Evolutionary conservation across 805 yeast genomes (phyloP), one percentile per base, ranked within the genome.

Genomic region (Teunomyces panamensis): DNA sequence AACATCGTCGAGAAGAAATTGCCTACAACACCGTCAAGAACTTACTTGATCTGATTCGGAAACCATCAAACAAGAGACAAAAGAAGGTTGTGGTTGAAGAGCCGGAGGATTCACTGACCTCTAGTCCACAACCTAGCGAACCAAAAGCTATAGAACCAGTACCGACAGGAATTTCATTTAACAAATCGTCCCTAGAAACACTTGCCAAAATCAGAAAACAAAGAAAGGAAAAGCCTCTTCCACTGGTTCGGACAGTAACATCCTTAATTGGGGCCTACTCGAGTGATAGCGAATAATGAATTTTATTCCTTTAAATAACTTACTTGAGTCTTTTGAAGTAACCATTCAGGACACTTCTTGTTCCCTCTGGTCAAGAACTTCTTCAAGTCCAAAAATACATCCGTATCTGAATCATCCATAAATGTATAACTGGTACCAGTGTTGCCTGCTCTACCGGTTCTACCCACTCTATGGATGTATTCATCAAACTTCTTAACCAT

Each of bases 401-500:
- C 77, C 10, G 67, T 64, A 55, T 86, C 91, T 3, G 74, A 75
- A 9, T 75, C 76, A 46, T 79, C 81, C 52, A 90, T 63, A 53
- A 88, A 87, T 0, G 97, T 86, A 9, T 84, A 71, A 4, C 96
- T 85, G 8, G 78, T 73, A 39, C 99, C 99, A 5, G 62, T 62
- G 42, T 79, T 81, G 0, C 97, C 98, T 0, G 96, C 97, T 65
- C 99, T 80, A 33, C 98, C 99, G 0, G 99, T 92, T 68, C 99
- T 83, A 48, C 99, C 99, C 44, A 92, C 85, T 60, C 98, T 78
- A 67, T 92, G 99, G 14, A 92, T 80, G 57, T 90, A 92, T 49
- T 86, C 91, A 52, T 90, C 97, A 39, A 90, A 79, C 30, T 75
- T 74, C 52, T 75, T 79, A 8, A 90, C 70, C 91, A 91, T 85